phyloP scores from a whole-genome alignment of 352 stramenopile species.

The Pythium biforme region DNA sequence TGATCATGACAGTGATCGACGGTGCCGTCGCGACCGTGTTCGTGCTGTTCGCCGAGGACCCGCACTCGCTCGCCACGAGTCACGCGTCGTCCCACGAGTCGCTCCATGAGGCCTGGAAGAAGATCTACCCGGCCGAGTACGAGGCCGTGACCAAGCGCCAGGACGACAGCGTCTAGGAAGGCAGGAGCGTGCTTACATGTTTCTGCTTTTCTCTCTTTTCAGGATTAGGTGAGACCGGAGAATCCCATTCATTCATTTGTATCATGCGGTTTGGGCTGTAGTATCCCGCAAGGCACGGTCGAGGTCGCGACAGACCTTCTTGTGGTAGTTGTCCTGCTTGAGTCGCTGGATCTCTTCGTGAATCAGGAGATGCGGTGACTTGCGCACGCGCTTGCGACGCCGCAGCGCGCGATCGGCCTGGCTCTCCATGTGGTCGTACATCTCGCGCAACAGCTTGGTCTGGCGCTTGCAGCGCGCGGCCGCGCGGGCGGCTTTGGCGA shows the following conservation, averaged over 20 bases:
- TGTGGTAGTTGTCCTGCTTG: constrained; percentile 42
- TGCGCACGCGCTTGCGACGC: constrained; percentile 50
- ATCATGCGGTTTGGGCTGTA: background rate
- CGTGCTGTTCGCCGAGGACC: constrained; percentile 54
- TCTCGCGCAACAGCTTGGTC: constrained; percentile 38
- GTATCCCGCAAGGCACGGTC: background rate
- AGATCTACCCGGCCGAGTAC: constrained; percentile 55
- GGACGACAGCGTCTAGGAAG: constrained; percentile 30
- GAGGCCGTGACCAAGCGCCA: constrained; percentile 40
- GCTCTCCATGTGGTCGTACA: constrained; percentile 55
- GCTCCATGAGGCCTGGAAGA: constrained; percentile 42
- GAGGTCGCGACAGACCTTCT: constrained; percentile 15
- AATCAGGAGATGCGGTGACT: constrained; percentile 58
- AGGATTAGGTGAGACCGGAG: background rate
- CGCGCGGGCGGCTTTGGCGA: constrained; percentile 32
- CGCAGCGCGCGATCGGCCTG: constrained; percentile 52
- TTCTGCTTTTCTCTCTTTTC: background rate
- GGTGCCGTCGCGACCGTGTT: constrained; percentile 55
- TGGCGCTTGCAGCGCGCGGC: constrained; percentile 39
- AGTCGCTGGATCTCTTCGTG: constrained; percentile 51
- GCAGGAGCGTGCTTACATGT: background rate
- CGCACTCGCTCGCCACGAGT: constrained; percentile 36
- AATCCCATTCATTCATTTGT: background rate
- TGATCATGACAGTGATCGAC: constrained; percentile 54
- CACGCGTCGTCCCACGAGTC: constrained; percentile 40